Conservation (phyloP, 345 rosid species). For the Garcia nutans region DNA sequence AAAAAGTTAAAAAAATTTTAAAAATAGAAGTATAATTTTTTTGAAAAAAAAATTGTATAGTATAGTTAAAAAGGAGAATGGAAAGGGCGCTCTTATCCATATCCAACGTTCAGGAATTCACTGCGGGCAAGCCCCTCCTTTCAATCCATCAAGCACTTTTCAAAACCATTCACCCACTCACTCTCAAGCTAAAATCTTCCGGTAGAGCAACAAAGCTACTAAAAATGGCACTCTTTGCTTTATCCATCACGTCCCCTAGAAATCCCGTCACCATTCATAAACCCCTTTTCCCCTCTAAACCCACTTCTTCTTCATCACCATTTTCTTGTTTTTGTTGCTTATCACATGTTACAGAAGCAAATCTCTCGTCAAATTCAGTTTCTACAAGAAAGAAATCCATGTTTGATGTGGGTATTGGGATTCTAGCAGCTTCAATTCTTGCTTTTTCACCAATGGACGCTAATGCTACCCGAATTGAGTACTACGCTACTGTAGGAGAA, state of each 20-base stretch:
- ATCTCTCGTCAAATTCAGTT: conserved; percentile 23
- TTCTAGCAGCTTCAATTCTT: conserved; percentile 68
- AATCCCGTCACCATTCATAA: neutral
- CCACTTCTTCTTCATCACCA: conserved; percentile 31
- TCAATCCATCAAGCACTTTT: conserved; percentile 6
- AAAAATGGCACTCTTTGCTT: conserved; percentile 29
- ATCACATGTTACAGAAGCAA: conserved; percentile 11
- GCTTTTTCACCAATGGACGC: conserved; percentile 64
- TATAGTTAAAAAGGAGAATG: no score
- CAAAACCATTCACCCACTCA: conserved; percentile 5
- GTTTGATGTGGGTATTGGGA: conserved; percentile 53
- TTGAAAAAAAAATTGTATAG: no score
- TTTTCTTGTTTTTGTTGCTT: conserved; percentile 17
- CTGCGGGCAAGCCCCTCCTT: neutral
- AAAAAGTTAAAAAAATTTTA: no score
- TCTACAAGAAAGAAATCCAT: conserved; percentile 32
- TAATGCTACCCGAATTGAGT: conserved; percentile 81
- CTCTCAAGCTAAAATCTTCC: no score
- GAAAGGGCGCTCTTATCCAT: conserved; percentile 4
- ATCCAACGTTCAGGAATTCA: conserved; percentile 11
- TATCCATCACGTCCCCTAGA: conserved; percentile 21
- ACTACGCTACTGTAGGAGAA: conserved; percentile 82
- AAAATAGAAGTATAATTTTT: no score
- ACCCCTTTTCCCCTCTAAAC: conserved; percentile 15
- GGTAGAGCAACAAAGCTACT: neutral